These are phyloP conservation scores for Pseudogymnoascus sp. DNA, from an alignment of 2,329 filamentous ascomycete species.

Conservation along the genomic window DNA sequence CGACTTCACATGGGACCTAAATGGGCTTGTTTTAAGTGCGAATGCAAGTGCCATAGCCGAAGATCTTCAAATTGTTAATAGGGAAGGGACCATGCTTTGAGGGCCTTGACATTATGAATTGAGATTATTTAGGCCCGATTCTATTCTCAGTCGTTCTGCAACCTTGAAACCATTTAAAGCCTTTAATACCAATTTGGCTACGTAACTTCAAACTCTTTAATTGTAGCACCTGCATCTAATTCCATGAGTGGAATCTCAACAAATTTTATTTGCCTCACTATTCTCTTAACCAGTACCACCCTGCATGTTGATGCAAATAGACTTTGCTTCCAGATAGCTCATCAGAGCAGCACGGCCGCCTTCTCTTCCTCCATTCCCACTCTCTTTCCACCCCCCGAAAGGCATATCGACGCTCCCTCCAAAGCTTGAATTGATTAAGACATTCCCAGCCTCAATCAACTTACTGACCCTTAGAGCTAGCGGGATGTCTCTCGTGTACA, in stretches of 20 bases:
- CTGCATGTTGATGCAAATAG: not conserved
- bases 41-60: not conserved
- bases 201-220: not conserved
- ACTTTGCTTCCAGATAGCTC: not conserved
- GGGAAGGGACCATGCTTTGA: constrained; percentile 4
- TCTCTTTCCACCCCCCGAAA: constrained; percentile 78
- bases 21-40: constrained; percentile 28
- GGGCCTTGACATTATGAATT: not conserved
- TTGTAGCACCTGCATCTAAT: not conserved
- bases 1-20: constrained; percentile 36
- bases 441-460: constrained; percentile 61
- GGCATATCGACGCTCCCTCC: constrained; percentile 15
- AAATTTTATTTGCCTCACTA: not conserved
- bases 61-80: constrained; percentile 9
- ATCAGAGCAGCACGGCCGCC: not conserved
- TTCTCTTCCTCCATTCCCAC: constrained; percentile 53
- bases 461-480: constrained; percentile 58
- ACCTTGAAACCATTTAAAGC: not conserved
- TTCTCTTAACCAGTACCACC: not conserved
- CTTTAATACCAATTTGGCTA: not conserved
- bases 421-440: constrained; percentile 55
- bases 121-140: not conserved
- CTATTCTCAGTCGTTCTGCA: not conserved
- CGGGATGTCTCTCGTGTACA: constrained; percentile 60
- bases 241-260: not conserved